These are phyloP conservation scores for Lyophyllum semitale DNA, from an alignment of 768 basidiomycete species.

Conservation along the genomic window DNA sequence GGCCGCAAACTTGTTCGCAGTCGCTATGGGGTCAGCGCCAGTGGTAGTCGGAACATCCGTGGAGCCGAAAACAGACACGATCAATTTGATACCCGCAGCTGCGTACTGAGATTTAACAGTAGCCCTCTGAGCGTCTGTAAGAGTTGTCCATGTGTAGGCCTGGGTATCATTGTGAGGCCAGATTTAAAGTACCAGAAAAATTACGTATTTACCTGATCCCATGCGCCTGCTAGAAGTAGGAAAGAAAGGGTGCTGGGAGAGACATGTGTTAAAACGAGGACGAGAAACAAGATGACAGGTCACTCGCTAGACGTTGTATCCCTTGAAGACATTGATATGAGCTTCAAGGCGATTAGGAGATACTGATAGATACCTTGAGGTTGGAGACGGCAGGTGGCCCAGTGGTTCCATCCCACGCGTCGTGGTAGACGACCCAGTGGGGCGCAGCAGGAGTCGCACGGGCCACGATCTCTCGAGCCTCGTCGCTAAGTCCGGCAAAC, in stretches of 20 bases:
- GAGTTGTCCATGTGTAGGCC: constrained; percentile 55
- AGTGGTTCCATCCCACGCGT: constrained; percentile 43
- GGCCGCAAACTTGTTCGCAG: constrained; percentile 64
- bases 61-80: constrained; percentile 67
- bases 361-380: constrained; percentile 35
- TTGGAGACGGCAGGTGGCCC: constrained; percentile 50
- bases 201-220: constrained; percentile 46
- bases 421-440: constrained; percentile 48
- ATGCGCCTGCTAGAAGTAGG: constrained; percentile 55
- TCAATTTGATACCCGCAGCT: constrained; percentile 58
- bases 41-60: constrained; percentile 56
- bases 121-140: constrained; percentile 46
- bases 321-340: constrained; percentile 30
- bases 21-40: constrained; percentile 59
- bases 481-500: constrained; percentile 29
- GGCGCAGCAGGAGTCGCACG: constrained; percentile 48
- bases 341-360: not conserved
- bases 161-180: constrained; percentile 11
- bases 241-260: constrained; percentile 49
- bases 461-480: constrained; percentile 32
- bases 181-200: not conserved
- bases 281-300: not conserved
- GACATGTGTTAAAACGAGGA: constrained; percentile 3
- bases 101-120: constrained; percentile 55
- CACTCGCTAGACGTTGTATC: constrained; percentile 60